Conservation (phyloP, 148 eudicot genomes). For the Chenopodium suecicum region DNA sequence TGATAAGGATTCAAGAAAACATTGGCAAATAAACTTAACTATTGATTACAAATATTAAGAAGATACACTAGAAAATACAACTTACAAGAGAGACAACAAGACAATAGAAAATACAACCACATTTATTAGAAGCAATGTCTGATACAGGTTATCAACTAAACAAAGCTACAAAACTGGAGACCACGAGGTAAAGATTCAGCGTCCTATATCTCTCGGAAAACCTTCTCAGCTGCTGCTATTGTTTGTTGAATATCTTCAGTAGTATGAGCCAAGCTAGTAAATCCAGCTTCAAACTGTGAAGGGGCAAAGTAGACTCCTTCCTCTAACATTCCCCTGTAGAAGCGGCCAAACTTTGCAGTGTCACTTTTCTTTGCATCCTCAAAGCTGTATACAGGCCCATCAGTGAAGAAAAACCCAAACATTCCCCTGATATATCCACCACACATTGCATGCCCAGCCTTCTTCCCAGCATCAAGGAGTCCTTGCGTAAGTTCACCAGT, state of each 20-base stretch:
- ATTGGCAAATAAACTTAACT: neutral
- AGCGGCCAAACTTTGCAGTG: slow-evolving; percentile 64
- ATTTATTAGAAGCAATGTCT: slow-evolving; percentile 14
- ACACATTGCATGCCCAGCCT: slow-evolving; percentile 76
- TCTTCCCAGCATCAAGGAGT: slow-evolving; percentile 82
- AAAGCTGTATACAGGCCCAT: slow-evolving; percentile 86
- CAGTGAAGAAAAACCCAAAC: slow-evolving; percentile 94
- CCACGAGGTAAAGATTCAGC: neutral
- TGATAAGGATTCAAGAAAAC: neutral
- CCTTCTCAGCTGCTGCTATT: slow-evolving; percentile 86
- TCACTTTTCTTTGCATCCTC: slow-evolving; percentile 87
- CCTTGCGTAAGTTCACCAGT: slow-evolving; percentile 69
- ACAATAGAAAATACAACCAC: slow-evolving; percentile 5
- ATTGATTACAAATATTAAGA: no score
- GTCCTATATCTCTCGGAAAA: slow-evolving; percentile 50
- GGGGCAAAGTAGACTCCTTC: slow-evolving; percentile 97
- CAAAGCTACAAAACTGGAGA: slow-evolving; percentile 36
- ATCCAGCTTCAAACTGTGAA: slow-evolving; percentile 98
- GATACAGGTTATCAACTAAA: slow-evolving; percentile 15
- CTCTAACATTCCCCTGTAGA: slow-evolving; percentile 74
- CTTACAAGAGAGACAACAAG: neutral
- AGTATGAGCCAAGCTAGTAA: slow-evolving; percentile 82
- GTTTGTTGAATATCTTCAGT: slow-evolving; percentile 71
- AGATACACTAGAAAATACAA: neutral
- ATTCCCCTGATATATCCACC: slow-evolving; percentile 77